Base-by-base conservation (phyloP, 148 eudicot species). In the Tetragonia tetragonoides region DNA sequence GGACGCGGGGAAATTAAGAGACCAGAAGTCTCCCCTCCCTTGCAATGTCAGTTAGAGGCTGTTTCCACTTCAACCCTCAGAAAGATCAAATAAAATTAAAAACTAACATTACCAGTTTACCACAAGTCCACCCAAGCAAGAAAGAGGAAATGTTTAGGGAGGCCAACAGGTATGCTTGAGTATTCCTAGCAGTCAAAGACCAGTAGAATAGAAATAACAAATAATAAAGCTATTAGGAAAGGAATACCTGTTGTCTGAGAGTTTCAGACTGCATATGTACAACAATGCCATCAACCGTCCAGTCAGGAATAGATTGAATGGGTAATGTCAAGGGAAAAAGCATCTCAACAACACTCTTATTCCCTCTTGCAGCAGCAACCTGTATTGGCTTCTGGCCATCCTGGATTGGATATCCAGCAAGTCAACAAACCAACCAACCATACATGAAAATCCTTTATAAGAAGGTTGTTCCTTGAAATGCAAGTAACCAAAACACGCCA, bases 231-330 rank as follows among this genome's bases (percentile, higher is more conserved):
- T 5, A 54, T 17, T 68, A n/a, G 34, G 12, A 70, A 68, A 10
- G 56, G n/a, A 53, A 68, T 85, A 92, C 99, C 97, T 90, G 86
- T 60, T 78, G 77, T 74, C 63, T 90, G 71, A 77, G 75, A 68
- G 73, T 66, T 85, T 93, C 94, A 66, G 90, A 84, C 79, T 93
- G 94, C 93, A 87, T 83, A 80, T 84, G 79, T 62, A 88, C 77
- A 67, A 95, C 63, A 54, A 95, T 83, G 80, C 98, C 97, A 73
- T 93, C 98, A 72, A 88, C 65, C 66, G 78, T 93, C 99, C 99
- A 93, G 49, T 88, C 84, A 76, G 85, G 79, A 86, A 90, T 80
- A 76, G 78, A 81, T 78, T 88, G 66, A 11, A 87, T 61, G 62
- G 85, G 83, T 6, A 85, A 81, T 61, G 98, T 91, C 79, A 87